Evolutionary conservation across 2,329 filamentous ascomycete species (phyloP), one percentile per base, ranked within the genome.

Genomic region (Aspergillus nomiae): DNA sequence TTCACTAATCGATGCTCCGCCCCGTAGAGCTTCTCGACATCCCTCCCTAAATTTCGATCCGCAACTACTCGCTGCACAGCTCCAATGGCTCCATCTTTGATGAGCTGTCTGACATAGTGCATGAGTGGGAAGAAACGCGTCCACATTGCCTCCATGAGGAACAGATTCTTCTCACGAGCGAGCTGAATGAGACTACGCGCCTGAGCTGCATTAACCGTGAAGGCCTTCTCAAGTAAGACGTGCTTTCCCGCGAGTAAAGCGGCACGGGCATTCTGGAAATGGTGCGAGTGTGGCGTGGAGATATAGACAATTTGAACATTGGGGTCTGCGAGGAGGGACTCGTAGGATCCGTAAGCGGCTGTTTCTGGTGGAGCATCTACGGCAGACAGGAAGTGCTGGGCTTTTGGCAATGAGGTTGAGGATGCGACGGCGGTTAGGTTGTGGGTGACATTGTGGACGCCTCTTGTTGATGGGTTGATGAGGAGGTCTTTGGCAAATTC

Each of bases 91-190:
- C 60, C 60, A 3, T 73, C 67, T 3, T 69, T 59, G 3, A 59
- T 19, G 19, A 91, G 77, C 69, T 91, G 86, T 58, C 90, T 83
- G 43, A 93, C 82, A 75, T 91, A 87, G 77, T 90, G 85, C 71
- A 89, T 92, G 11, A 94, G 81, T 1, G 92, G 92, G 78, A 94
- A 92, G 81, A 89, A 93, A 62, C 92, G 83, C 34, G 90, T 93
- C 92, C 91, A 94, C 38, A 94, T 90, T 30, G 90, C 90, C 78
- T 92, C 90, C 89, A 92, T 92, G 63, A 92, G 78, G 82, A 89
- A 88, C 75, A 90, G 72, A 63, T 85, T 84, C 82, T 92, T 92
- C 70, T 86, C 84, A 74, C 81, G 85, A 10, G 92, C 92, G 64
- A 85, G 87, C 64, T 87, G 85, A 50, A 89, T 85, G 48, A 95